Evolutionary conservation across 2,329 filamentous ascomycete species (phyloP), one percentile per base, ranked within the genome.

Genomic region (Phaeomoniella chlamydospora): DNA sequence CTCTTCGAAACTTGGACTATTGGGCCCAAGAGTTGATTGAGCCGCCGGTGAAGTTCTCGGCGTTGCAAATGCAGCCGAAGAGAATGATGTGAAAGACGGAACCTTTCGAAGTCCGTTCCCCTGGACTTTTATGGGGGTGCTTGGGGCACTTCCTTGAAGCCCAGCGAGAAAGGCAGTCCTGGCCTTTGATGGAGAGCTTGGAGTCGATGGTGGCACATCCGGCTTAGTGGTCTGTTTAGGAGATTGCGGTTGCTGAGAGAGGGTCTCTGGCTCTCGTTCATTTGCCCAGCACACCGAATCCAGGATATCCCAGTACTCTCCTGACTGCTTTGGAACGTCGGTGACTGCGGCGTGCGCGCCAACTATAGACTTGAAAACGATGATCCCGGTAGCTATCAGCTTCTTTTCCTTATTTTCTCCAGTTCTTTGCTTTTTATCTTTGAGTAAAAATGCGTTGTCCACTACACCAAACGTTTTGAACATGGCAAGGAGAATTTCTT

Each of bases 341-440:
- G 62, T 47, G 2, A 75, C 65, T 5, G 71, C 70, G 3, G 68
- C 61, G 46, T 74, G 67, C 1, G 72, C 70, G 37, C 67, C 62
- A 33, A 74, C 68, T 22, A 77, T 63, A 3, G 70, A 72, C 3
- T 58, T 54, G 50, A 68, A 77, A 11, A 76, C 61, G 11, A 77
- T 54, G 32, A 74, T 63, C 1, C 64, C 71, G 1, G 62, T 70
- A 4, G 62, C 67, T 37, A 70, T 54, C 2, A 63, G 52, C 38
- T 64, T 65, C 44, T 69, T 68, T 43, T 68, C 64, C 39, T 64
- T 64, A 37, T 58, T 58, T 3, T 66, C 66, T 4, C 61, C 60
- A 3, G 66, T 43, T 4, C 62, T 61, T 4, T 56, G 46, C 38
- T 62, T 58, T 49, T 72, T 74, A 45, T 74, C 70, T 41, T 68